Base-by-base conservation (phyloP, 2,329 filamentous ascomycete species). In the Trichoderma cornu-damae region DNA sequence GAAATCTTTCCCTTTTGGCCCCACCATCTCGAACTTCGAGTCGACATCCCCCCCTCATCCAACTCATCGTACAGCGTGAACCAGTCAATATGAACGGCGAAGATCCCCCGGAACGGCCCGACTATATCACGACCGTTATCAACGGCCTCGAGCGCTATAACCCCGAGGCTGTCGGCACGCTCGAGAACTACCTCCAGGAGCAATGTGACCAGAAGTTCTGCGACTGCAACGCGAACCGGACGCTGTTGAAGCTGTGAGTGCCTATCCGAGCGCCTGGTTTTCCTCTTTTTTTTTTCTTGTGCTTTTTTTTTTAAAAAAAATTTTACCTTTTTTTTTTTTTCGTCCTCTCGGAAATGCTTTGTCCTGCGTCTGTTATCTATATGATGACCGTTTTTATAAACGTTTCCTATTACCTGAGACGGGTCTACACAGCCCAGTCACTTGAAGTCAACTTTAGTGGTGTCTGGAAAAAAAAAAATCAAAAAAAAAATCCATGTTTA, bases 331-430 rank as follows among this genome's bases (percentile, higher is more conserved):
- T 14, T 14, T 32, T 28, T 28, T 28, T 38, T 6, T 30, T n/a
- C 8, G 6, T 30, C 22, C 22, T 16, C 42, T 44, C 3, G n/a
- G n/a, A 14, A 4, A 16, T 47, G 8, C 24, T 28, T 30, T 32
- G 12, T n/a, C 6, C 32, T 32, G 16, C 16, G 12, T 30, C 30
- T 43, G 62, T 62, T 61, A 37, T 43, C 47, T 46, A 53, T 63
- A 81, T 90, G 89, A 95, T 92, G 89, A 90, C 82, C 73, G 78
- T 80, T 74, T 55, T 65, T 77, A 77, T 84, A 75, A 87, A 95
- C 90, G 90, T 96, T 96, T 95, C 89, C 90, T 96, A 96, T 96
- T 96, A 96, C 84, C 90, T 89, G 90, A 95, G 75, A 74, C 76
- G 72, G 75, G 77, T 78, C 78, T 73, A 75, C 57, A 50, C 46